These are phyloP conservation scores for Trametes punicea DNA, from an alignment of 768 basidiomycete genomes.

Conservation along the genomic window DNA sequence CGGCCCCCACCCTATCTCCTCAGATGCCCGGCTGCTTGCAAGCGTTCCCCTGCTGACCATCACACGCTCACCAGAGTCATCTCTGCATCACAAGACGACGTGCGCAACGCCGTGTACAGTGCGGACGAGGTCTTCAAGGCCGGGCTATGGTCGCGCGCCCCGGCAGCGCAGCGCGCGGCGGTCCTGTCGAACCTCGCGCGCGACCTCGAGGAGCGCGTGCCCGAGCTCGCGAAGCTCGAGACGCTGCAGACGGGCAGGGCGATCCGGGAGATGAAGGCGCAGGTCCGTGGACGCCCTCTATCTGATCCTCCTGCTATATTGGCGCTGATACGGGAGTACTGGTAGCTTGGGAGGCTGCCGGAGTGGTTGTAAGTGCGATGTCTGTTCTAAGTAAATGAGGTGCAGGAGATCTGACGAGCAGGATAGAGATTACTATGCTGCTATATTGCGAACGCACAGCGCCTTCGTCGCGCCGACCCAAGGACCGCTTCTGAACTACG, in stretches of 20 bases:
- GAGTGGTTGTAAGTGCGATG: conserved; percentile 75
- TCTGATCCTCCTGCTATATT: not conserved
- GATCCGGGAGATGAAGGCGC: conserved; percentile 81
- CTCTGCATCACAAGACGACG: conserved; percentile 49
- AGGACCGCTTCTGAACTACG: conserved; percentile 75
- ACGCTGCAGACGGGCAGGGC: conserved; percentile 75
- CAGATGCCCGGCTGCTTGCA: not conserved
- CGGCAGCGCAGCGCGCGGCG: conserved; percentile 56
- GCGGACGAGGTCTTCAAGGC: conserved; percentile 61
- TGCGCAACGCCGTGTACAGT: conserved; percentile 46
- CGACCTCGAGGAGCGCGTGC: conserved; percentile 52
- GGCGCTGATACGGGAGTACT: not conserved
- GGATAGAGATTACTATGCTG: conserved; percentile 71
- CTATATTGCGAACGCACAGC: conserved; percentile 67
- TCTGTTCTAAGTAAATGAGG: not conserved
- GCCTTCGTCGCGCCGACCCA: conserved; percentile 73
- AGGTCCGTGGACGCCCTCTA: conserved; percentile 42
- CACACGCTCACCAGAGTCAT: conserved; percentile 44
- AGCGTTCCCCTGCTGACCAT: not conserved
- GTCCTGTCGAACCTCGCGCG: conserved; percentile 65
- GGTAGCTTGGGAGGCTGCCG: conserved; percentile 49
- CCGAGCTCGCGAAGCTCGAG: conserved; percentile 62
- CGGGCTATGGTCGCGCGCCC: conserved; percentile 69
- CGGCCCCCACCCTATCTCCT: not conserved
- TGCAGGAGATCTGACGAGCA: not conserved